Conservation (phyloP, 768 basidiomycete species). For the Rhodotorula kratochvilovae region DNA sequence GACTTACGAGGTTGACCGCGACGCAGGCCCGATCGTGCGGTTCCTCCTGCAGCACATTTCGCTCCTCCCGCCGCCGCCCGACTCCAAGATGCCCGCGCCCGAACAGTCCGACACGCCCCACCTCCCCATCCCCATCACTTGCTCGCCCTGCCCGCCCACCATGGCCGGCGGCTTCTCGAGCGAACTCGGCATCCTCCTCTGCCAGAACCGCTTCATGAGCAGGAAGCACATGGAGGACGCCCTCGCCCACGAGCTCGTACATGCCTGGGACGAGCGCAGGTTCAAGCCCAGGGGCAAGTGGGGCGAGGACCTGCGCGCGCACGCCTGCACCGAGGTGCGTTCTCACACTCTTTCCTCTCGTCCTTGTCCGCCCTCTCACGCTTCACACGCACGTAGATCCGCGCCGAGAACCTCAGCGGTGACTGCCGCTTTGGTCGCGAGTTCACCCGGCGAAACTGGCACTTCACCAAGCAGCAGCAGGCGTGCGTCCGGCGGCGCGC, state of each 20-base stretch:
- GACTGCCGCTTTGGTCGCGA: slow-evolving; percentile 87
- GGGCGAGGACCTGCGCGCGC: slow-evolving; percentile 73
- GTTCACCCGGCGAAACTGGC: slow-evolving; percentile 65
- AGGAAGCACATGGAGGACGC: slow-evolving; percentile 90
- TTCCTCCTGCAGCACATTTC: slow-evolving; percentile 92
- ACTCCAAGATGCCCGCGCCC: slow-evolving; percentile 45
- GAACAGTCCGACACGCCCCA: slow-evolving; percentile 49
- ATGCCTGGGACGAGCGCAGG: slow-evolving; percentile 90
- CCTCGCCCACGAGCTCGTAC: slow-evolving; percentile 84
- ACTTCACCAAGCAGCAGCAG: slow-evolving; percentile 91
- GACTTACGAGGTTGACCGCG: no score
- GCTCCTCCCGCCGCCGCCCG: slow-evolving; percentile 48
- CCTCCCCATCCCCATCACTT: slow-evolving; percentile 68
- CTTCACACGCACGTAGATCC: slow-evolving; percentile 60
- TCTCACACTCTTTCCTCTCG: background rate
- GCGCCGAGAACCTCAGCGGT: slow-evolving; percentile 87
- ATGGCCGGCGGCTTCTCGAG: slow-evolving; percentile 77
- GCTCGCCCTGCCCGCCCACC: slow-evolving; percentile 71
- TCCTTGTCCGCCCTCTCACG: background rate
- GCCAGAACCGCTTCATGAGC: slow-evolving; percentile 73
- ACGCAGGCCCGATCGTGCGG: slow-evolving; percentile 70
- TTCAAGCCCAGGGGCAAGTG: slow-evolving; percentile 77
- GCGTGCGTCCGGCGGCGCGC: slow-evolving; percentile 90
- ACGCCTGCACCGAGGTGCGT: slow-evolving; percentile 92
- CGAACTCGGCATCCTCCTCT: slow-evolving; percentile 73